Conservation (phyloP, 768 basidiomycete genomes). For the Coprinellus micaceus region DNA sequence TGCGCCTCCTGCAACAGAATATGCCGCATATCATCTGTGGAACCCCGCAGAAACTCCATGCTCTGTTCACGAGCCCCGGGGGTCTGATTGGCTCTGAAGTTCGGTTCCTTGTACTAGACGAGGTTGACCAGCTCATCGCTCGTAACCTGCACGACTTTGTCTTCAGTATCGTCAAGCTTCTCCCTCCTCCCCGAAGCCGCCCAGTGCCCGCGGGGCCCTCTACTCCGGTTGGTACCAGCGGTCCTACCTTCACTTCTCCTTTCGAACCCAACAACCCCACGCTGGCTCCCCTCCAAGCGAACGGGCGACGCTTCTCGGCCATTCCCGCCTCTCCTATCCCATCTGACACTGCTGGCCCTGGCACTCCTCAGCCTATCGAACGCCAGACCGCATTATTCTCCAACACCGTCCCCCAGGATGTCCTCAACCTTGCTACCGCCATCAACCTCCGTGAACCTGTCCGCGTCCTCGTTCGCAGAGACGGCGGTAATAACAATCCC, state of each 20-base stretch:
- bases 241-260: constrained; percentile 41
- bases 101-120: constrained; percentile 91
- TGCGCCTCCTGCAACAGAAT: constrained; percentile 82
- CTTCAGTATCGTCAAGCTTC: constrained; percentile 84
- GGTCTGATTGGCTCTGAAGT: constrained; percentile 82
- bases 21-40: constrained; percentile 96
- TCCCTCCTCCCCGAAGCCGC: constrained; percentile 74
- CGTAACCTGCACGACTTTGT: constrained; percentile 95
- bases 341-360: constrained; percentile 24
- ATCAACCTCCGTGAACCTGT: constrained; percentile 96
- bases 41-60: constrained; percentile 93
- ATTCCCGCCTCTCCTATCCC: constrained; percentile 48
- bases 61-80: constrained; percentile 78
- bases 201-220: constrained; percentile 52
- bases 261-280: constrained; percentile 42
- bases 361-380: constrained; percentile 48
- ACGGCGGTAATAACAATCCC: constrained; percentile 75
- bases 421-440: constrained; percentile 88
- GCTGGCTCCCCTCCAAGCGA: constrained; percentile 33
- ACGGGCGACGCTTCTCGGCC: constrained; percentile 58
- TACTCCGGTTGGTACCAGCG: constrained; percentile 32
- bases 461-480: constrained; percentile 92
- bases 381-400: constrained; percentile 94
- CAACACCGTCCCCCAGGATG: constrained; percentile 97
- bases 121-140: constrained; percentile 97